Percentiles rank a stretch among this genome's conserved stretches.
Evolutionary conservation across 441 rosid genomes (phyloP).

Genomic region (Lepidium campestre): DNA sequence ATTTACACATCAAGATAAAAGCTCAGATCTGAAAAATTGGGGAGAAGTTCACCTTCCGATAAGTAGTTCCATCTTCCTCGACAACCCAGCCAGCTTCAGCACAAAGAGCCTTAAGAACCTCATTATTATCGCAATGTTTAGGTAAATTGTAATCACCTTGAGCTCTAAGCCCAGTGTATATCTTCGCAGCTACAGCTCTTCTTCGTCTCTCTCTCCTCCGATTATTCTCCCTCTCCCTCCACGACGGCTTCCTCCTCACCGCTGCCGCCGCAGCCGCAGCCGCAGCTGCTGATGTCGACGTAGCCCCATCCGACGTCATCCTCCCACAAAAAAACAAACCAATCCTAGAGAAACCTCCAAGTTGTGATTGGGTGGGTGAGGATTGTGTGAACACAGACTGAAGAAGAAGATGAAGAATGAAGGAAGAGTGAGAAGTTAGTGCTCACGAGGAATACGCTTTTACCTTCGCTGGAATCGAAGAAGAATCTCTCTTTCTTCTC

Average conservation of each 20-base stretch:
- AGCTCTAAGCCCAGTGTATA: conserved; percentile 75
- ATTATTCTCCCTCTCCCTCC: conserved; percentile 95
- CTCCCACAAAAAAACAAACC: not conserved
- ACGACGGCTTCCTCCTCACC: conserved; percentile 90
- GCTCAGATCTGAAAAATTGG: conserved; percentile 10
- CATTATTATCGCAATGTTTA: conserved; percentile 96
- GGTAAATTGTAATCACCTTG: conserved; percentile 84
- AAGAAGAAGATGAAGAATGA: not conserved
- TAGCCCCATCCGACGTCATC: conserved; percentile 93
- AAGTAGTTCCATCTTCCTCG: conserved; percentile 91
- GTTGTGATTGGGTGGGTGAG: conserved; percentile 1
- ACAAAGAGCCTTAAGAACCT: conserved; percentile 88
- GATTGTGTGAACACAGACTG: conserved; percentile 20
- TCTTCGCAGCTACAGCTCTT: conserved; percentile 82
- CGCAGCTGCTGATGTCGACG: conserved; percentile 66
- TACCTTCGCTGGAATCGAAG: conserved; percentile 37
- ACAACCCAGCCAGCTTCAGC: conserved; percentile 95
- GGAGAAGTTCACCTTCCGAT: conserved; percentile 57
- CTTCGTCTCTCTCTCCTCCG: conserved; percentile 86
- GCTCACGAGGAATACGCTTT: conserved; percentile 69
- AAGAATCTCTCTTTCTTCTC: conserved; percentile 33
- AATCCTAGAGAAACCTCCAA: not conserved
- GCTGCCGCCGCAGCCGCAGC: conserved; percentile 56
- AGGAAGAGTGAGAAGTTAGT: conserved; percentile 19
- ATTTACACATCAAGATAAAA: not conserved